phyloP scores from a whole-genome alignment of 305 asterid genomes.

The Fraxinus paxiana region DNA sequence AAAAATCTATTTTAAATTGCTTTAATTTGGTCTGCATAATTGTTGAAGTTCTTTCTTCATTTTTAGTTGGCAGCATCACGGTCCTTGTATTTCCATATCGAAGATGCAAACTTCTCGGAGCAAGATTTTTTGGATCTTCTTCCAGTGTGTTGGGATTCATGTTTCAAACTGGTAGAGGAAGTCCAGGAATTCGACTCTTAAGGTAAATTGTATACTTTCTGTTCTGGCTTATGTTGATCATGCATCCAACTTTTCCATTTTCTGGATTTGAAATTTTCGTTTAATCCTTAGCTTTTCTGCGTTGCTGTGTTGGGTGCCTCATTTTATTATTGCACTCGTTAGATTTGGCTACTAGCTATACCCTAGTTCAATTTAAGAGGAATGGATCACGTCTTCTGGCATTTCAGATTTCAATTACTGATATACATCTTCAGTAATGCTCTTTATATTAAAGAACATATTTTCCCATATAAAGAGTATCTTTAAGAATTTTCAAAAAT shows the following conservation, averaged over 20 bases:
- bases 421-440: background rate
- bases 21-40: slow-evolving; percentile 3
- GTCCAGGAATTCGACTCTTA: slow-evolving; percentile 91
- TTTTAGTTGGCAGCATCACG: slow-evolving; percentile 88
- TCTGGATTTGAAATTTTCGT: background rate
- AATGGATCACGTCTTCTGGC: background rate
- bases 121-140: slow-evolving; percentile 79
- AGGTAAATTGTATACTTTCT: slow-evolving; percentile 43
- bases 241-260: background rate
- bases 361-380: background rate
- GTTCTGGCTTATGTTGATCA: background rate
- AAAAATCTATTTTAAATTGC: slow-evolving; percentile 1
- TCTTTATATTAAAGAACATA: background rate
- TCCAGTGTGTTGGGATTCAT: slow-evolving; percentile 78
- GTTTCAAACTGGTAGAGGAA: slow-evolving; percentile 83
- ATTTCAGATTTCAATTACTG: background rate
- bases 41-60: slow-evolving; percentile 23
- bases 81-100: slow-evolving; percentile 85
- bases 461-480: background rate
- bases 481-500: background rate
- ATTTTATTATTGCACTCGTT: background rate
- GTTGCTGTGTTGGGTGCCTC: background rate
- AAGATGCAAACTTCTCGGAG: slow-evolving; percentile 89
- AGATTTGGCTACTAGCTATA: background rate
- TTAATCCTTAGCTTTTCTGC: background rate